Conservation (phyloP, 1,139 yeast species). For the Magnusiomyces magnusii region DNA sequence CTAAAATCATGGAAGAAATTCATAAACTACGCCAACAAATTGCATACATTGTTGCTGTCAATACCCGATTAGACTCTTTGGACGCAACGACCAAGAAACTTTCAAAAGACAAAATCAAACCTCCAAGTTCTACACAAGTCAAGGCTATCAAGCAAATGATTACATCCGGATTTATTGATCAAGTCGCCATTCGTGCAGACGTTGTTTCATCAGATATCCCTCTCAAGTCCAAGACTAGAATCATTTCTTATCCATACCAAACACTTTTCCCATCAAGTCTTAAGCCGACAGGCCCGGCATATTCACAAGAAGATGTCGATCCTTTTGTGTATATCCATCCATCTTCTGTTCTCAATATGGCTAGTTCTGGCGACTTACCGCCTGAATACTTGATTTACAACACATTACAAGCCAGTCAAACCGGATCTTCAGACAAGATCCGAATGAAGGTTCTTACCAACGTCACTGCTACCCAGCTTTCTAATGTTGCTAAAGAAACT, state of each 20-base stretch:
- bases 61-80: slow-evolving; percentile 50
- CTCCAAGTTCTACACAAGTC: slow-evolving; percentile 65
- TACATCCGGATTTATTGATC: slow-evolving; percentile 89
- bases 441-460: slow-evolving; percentile 75
- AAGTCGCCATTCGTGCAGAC: slow-evolving; percentile 80
- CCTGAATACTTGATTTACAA: slow-evolving; percentile 62
- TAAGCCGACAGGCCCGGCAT: slow-evolving; percentile 17
- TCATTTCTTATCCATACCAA: slow-evolving; percentile 63
- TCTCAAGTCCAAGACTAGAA: slow-evolving; percentile 40
- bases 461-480: slow-evolving; percentile 62
- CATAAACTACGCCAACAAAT: slow-evolving; percentile 73
- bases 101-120: slow-evolving; percentile 44
- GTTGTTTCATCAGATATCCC: slow-evolving; percentile 49
- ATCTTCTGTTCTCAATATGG: slow-evolving; percentile 49
- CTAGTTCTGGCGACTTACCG: slow-evolving; percentile 50
- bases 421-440: slow-evolving; percentile 41
- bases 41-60: slow-evolving; percentile 57
- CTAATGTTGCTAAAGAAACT: slow-evolving; percentile 68
- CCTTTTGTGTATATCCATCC: slow-evolving; percentile 71
- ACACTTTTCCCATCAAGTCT: slow-evolving; percentile 53
- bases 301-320: slow-evolving; percentile 35
- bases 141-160: slow-evolving; percentile 84
- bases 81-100: slow-evolving; percentile 41
- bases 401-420: slow-evolving; percentile 13
- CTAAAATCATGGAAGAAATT: slow-evolving; percentile 69